These are phyloP conservation scores for Termitomyces sp. DNA, from an alignment of 768 basidiomycete species.

Conservation along the genomic window DNA sequence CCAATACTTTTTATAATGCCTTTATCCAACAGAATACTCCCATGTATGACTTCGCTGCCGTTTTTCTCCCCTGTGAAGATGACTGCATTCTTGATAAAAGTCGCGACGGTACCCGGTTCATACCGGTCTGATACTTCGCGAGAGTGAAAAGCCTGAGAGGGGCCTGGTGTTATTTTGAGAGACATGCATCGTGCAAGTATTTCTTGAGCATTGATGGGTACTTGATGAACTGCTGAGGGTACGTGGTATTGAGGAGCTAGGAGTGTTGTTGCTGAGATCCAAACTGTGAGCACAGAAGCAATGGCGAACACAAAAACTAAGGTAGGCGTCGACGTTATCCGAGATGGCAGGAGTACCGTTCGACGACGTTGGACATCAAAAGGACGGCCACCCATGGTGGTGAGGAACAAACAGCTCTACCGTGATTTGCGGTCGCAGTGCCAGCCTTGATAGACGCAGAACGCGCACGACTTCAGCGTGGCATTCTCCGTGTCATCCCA, in stretches of 20 bases:
- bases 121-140: slow-evolving; percentile 59
- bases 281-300: slow-evolving; percentile 10
- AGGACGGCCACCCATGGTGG: slow-evolving; percentile 19
- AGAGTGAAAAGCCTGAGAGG: slow-evolving; percentile 28
- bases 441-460: background rate
- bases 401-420: slow-evolving; percentile 4
- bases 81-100: slow-evolving; percentile 67
- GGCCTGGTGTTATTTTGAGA: slow-evolving; percentile 43
- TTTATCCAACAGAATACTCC: slow-evolving; percentile 64
- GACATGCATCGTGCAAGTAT: slow-evolving; percentile 46
- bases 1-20: slow-evolving; percentile 60
- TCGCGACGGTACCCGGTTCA: slow-evolving; percentile 59
- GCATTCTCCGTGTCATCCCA: background rate
- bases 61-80: slow-evolving; percentile 59
- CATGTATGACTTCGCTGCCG: slow-evolving; percentile 48
- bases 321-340: slow-evolving; percentile 4
- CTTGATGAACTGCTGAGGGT: slow-evolving; percentile 6
- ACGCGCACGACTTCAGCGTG: background rate
- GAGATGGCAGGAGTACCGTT: background rate
- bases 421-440: background rate
- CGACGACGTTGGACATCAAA: slow-evolving; percentile 5
- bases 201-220: slow-evolving; percentile 22
- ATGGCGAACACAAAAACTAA: slow-evolving; percentile 11
- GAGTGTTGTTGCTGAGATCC: slow-evolving; percentile 8
- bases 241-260: background rate